Percentiles rank a stretch among this genome's conserved stretches.
Evolutionary conservation across 139 green algal species (phyloP).

Genomic region (Chlorella vulgaris): DNA sequence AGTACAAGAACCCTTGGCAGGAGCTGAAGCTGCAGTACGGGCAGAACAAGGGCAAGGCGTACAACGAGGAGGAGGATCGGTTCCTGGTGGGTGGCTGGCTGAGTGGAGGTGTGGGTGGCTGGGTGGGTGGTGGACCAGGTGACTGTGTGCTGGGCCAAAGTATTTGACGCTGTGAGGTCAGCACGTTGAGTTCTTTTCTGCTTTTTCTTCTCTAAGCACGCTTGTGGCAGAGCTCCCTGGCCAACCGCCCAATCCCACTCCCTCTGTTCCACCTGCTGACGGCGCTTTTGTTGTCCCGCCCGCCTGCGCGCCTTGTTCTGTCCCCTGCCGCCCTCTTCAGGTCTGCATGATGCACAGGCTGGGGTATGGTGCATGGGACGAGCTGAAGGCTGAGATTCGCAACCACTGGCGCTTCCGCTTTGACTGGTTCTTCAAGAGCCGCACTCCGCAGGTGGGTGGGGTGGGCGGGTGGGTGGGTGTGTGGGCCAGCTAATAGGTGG

Average conservation of each 20-base stretch:
- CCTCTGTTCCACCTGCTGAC: not conserved
- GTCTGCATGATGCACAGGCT: slow-evolving; percentile 97
- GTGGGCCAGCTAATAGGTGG: not conserved
- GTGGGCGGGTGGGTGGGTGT: not conserved
- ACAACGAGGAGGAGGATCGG: slow-evolving; percentile 98
- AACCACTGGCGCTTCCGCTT: slow-evolving; percentile 96
- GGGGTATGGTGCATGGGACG: slow-evolving; percentile 97
- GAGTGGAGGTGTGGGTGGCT: not conserved
- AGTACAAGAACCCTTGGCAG: slow-evolving; percentile 96
- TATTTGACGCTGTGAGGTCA: too few species aligned
- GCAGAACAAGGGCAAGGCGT: slow-evolving; percentile 97
- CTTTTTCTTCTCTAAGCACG: too few species aligned
- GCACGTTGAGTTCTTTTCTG: too few species aligned
- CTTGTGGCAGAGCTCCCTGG: too few species aligned
- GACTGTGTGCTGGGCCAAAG: too few species aligned
- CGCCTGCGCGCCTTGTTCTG: too few species aligned
- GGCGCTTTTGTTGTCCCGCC: not conserved
- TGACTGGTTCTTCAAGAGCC: slow-evolving; percentile 99
- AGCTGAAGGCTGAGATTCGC: slow-evolving; percentile 96
- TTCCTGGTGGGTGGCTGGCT: slow-evolving; percentile 77
- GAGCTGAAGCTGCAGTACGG: slow-evolving; percentile 88
- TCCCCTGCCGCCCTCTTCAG: too few species aligned
- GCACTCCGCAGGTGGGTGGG: slow-evolving; percentile 72
- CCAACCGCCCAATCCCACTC: too few species aligned
- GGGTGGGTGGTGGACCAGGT: not conserved